Base-by-base conservation (phyloP, 257 asterid species). In the Gentiana macrophylla region DNA sequence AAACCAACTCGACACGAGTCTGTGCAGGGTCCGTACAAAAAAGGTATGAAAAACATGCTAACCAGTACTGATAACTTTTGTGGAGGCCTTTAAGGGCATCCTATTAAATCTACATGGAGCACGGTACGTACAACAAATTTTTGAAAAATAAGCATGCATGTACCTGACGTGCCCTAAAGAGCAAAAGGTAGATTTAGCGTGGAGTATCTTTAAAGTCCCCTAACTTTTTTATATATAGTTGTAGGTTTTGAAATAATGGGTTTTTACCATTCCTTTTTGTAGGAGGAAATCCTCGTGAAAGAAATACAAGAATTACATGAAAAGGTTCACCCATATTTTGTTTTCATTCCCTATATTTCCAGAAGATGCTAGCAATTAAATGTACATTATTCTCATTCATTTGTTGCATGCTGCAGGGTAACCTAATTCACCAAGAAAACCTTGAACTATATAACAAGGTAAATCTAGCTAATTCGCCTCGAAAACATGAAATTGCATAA, bases 401-500 rank as follows among this genome's bases (percentile, higher is more conserved):
- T 0, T 64, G 5, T 32, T 60, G 50, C 38, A 37, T 67, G 61
- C 63, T 79, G 76, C 82, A 84, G 94, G 84, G 81, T 70, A 77
- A 59, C 66, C 80, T 77, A 57, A 73, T 84, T 66, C 86, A 78
- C 56, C 80, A 75, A 69, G 94, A 84, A 78, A 84, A 84, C 62
- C 56, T 72, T 69, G 91, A 82, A 72, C 71, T 84, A 66, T 56
- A 68, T 68, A 72, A 74, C 82, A 79, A 84, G 78, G 79, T 78
- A 66, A 69, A 63, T 65, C 24, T 24, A 24, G 24, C 62, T 67
- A 64, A 62, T 73, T 69, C 69, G 43, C 50, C 63, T 71, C 67
- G 86, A 81, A 71, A 83, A 80, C 55, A 65, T 53, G 76, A 76
- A 76, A 57, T 65, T 78, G 74, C 61, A 68, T 65, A 80, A 72